phyloP scores from a whole-genome alignment of 2,329 filamentous ascomycete genomes.

The Scytalidium lignicola region DNA sequence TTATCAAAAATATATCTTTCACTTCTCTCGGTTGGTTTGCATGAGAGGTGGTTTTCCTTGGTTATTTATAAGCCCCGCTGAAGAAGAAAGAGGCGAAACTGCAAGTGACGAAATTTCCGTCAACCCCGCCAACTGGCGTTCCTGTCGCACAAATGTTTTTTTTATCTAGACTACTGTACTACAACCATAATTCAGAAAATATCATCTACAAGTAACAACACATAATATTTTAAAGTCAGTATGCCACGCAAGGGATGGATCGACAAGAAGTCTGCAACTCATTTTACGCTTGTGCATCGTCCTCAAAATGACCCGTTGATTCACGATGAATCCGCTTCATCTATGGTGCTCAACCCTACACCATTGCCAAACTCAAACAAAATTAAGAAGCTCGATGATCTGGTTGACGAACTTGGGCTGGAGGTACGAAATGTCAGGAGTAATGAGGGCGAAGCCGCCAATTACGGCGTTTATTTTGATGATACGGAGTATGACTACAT shows the following conservation, averaged over 20 bases:
- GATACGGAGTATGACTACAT: constrained; percentile 98
- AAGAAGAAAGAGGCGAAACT: constrained; percentile 6
- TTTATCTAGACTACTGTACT: constrained; percentile 8
- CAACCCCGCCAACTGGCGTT: constrained; percentile 13
- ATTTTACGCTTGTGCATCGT: constrained; percentile 91
- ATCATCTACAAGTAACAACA: constrained; percentile 28
- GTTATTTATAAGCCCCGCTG: constrained; percentile 1
- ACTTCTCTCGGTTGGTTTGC: neutral
- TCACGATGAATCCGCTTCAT: constrained; percentile 81
- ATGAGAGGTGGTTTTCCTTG: neutral
- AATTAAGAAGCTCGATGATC: constrained; percentile 67
- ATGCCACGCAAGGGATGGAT: constrained; percentile 37
- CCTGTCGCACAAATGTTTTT: too few species aligned
- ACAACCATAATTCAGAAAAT: constrained; percentile 27
- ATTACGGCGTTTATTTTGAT: constrained; percentile 90
- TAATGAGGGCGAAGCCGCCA: constrained; percentile 95
- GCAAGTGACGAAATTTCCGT: constrained; percentile 16
- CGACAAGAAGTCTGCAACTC: constrained; percentile 88
- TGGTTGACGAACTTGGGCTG: constrained; percentile 69
- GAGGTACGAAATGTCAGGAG: constrained; percentile 62
- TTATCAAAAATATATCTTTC: constrained; percentile 1
- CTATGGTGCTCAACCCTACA: constrained; percentile 80
- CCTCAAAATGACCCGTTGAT: constrained; percentile 97
- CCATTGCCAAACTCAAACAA: constrained; percentile 45
- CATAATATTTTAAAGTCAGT: constrained; percentile 8